A percentile compares a stretch with the other conserved stretches of the same genome.
Evolutionary conservation across 805 yeast genomes (phyloP).

Genomic region (Wickerhamiella galacta): DNA sequence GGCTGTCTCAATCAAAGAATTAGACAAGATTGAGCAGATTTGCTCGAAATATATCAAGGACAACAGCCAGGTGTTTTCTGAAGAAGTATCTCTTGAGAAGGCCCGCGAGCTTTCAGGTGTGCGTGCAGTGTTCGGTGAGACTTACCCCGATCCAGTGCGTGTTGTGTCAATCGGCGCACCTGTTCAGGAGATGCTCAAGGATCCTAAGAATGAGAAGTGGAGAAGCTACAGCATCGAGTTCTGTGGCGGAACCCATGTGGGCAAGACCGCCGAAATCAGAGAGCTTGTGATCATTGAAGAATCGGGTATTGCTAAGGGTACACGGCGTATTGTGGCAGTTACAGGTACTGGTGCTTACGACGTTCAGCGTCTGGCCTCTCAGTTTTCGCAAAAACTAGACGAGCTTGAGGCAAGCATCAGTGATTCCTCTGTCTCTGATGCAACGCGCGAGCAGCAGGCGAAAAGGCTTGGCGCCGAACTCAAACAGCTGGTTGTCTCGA

Average conservation of each 20-base stretch:
- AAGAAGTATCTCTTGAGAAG: conserved; percentile 57
- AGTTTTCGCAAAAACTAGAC: conserved; percentile 45
- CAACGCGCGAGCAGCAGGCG: conserved; percentile 54
- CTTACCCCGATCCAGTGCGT: conserved; percentile 97
- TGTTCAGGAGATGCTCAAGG: conserved; percentile 58
- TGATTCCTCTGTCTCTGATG: conserved; percentile 40
- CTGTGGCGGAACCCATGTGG: conserved; percentile 98
- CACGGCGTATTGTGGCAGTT: conserved; percentile 93
- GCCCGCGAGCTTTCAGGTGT: conserved; percentile 71
- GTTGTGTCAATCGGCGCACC: conserved; percentile 92
- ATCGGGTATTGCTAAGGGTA: conserved; percentile 96
- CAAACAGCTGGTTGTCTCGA: conserved; percentile 69
- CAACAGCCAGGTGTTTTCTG: conserved; percentile 57
- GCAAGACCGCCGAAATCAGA: conserved; percentile 82
- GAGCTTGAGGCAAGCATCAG: conserved; percentile 35
- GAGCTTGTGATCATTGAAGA: conserved; percentile 84
- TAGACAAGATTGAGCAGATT: conserved; percentile 58
- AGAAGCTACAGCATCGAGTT: conserved; percentile 67
- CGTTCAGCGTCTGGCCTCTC: conserved; percentile 71
- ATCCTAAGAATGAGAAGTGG: conserved; percentile 69
- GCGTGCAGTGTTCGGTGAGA: conserved; percentile 97
- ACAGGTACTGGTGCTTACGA: conserved; percentile 82
- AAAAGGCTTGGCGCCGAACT: conserved; percentile 74
- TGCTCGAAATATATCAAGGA: conserved; percentile 54
- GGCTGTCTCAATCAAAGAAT: conserved; percentile 55